Evolutionary conservation across 2,329 filamentous ascomycete genomes (phyloP).

Genomic region (Cladosporium sp.): DNA sequence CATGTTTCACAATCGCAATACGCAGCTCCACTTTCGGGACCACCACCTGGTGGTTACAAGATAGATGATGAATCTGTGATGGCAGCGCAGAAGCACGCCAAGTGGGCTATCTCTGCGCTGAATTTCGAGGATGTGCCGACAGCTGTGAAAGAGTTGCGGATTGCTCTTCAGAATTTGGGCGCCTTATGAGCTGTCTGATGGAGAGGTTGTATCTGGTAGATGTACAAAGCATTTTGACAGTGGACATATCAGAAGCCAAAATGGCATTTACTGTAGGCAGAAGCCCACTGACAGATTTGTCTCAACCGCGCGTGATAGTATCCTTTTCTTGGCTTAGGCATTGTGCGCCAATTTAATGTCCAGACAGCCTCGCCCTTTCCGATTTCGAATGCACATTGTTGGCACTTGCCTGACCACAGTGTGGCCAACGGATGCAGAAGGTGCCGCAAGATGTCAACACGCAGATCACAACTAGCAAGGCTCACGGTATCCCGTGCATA

Average conservation of each 20-base stretch:
- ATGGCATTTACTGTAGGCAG: not conserved
- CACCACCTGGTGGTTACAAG: conserved; percentile 5
- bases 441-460: not conserved
- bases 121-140: conserved; percentile 96
- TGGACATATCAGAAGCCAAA: not conserved
- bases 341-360: not conserved
- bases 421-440: not conserved
- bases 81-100: conserved; percentile 89
- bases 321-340: not conserved
- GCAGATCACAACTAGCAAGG: not conserved
- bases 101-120: conserved; percentile 93
- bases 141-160: conserved; percentile 78
- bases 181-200: conserved; percentile 49
- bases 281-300: not conserved
- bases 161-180: conserved; percentile 70
- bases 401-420: not conserved
- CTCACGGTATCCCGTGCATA: not conserved
- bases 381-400: not conserved
- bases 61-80: conserved; percentile 70
- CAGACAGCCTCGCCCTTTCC: not conserved
- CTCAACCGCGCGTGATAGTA: not conserved
- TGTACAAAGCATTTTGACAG: not conserved
- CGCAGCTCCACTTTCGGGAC: not conserved
- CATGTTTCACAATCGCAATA: conserved; percentile 1
- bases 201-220: not conserved